A percentile compares a stretch with the other conserved stretches of the same genome.
These are phyloP conservation scores for Lyophyllum shimeji DNA, from an alignment of 768 basidiomycete genomes.

Conservation along the genomic window DNA sequence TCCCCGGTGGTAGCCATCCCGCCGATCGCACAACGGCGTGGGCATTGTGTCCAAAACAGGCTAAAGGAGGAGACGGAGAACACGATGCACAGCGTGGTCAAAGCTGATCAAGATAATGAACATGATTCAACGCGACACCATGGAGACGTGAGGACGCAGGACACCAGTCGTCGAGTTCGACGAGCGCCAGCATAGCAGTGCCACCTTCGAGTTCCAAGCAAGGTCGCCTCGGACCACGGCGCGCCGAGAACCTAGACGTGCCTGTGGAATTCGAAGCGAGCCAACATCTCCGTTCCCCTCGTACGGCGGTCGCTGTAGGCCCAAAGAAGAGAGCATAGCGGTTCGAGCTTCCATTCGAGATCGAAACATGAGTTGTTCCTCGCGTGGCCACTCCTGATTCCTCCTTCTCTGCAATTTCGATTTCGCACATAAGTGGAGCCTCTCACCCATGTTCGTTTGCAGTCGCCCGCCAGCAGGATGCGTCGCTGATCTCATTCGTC, in stretches of 20 bases:
- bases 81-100: background rate
- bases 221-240: background rate
- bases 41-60: background rate
- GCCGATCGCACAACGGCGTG: too few species aligned
- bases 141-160: background rate
- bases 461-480: background rate
- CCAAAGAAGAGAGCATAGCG: background rate
- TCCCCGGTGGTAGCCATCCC: background rate
- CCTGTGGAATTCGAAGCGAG: background rate
- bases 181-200: background rate
- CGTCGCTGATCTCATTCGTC: constrained; percentile 1
- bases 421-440: background rate
- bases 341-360: background rate
- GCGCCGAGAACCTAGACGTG: background rate
- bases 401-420: background rate
- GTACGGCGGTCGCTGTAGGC: background rate
- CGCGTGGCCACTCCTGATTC: background rate
- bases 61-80: background rate
- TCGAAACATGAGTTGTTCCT: constrained; percentile 9
- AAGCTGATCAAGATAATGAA: background rate
- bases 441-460: background rate
- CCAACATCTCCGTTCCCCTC: constrained; percentile 11
- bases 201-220: background rate
- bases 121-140: background rate
- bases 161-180: background rate